Base-by-base conservation (phyloP, 805 yeast genomes). In the Saccharomycopsis sp. region DNA sequence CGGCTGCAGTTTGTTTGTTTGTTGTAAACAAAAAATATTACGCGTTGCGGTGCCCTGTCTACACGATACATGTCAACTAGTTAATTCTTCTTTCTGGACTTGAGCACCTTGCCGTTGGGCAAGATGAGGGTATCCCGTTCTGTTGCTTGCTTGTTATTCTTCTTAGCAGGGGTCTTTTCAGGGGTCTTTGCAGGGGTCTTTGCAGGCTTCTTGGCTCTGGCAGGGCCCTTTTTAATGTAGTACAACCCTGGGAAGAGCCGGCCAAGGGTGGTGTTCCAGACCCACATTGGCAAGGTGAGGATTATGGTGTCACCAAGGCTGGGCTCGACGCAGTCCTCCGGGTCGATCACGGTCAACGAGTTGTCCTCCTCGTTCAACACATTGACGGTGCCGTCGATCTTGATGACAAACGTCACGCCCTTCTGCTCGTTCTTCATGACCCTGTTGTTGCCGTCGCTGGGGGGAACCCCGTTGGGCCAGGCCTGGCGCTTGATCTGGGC, bases 91-190 rank as follows among this genome's bases (percentile, higher is more conserved):
- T 46, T 46, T 42, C 49, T 42, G 9, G 42, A 12, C 39, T 61
- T 59, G 3, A 73, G 64, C 8, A 73, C 72, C 53, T 76, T 76
- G 1, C 84, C 84, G 52, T 77, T 77, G 7, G 80, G 80, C 45
- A 77, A 60, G 37, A 65, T 73, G 34, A 62, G 56, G 48, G 65
- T 71, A 42, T 67, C 67, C 53, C 46, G 59, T 60, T 31, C 51
- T 42, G 25, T 51, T 48, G 26, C 49, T 40, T 22, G 38, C 42
- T 2, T 33, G 13, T 18, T 48, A 48, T 15, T 39, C 41, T 29
- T 37, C 37, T 13, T 42, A 25, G 37, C 29, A n/a, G 17, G 2
- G 9, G 9, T 16, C 33, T 35, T 35, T 30, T 35, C 36, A 22
- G 21, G 19, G 4, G 9, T 21, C 15, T 39, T 30, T 12, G 16